These are phyloP conservation scores for Fusarium lateritium DNA, from an alignment of 2,329 filamentous ascomycete species.

Conservation along the genomic window DNA sequence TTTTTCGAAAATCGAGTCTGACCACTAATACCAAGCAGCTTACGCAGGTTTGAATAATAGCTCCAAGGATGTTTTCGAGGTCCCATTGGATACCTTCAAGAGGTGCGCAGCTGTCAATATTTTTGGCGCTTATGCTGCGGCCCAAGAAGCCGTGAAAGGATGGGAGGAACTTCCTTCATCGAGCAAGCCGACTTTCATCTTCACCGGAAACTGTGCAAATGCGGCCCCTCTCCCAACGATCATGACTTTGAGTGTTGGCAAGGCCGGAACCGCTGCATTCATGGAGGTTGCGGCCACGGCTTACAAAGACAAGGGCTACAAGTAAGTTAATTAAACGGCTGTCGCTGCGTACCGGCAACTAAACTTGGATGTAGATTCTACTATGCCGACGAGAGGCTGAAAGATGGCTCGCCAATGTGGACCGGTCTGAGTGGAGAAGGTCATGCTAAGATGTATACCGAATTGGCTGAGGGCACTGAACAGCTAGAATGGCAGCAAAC, in stretches of 20 bases:
- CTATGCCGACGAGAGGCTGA: slow-evolving; percentile 24
- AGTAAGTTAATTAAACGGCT: rapidly evolving
- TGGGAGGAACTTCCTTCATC: slow-evolving; percentile 1
- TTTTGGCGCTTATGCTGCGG: slow-evolving; percentile 11
- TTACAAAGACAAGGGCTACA: slow-evolving; percentile 12
- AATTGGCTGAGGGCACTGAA: slow-evolving; percentile 9
- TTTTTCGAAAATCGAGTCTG: rapidly evolving
- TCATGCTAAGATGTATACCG: slow-evolving; percentile 14
- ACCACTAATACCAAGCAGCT: neutral
- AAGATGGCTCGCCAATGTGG: slow-evolving; percentile 22
- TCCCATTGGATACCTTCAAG: neutral
- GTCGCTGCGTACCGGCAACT: rapidly evolving
- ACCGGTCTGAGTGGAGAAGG: neutral
- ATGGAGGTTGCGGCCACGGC: slow-evolving; percentile 1
- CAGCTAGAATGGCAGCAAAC: slow-evolving; percentile 23
- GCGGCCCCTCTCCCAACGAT: neutral
- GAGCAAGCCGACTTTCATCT: slow-evolving; percentile 5
- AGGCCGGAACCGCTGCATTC: slow-evolving; percentile 9
- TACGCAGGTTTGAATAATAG: neutral
- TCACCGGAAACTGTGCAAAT: slow-evolving; percentile 18
- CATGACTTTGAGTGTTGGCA: slow-evolving; percentile 12
- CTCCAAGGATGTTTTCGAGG: slow-evolving; percentile 4
- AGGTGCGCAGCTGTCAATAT: slow-evolving; percentile 1
- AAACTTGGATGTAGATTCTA: neutral
- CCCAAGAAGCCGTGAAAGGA: slow-evolving; percentile 9